Base-by-base conservation (phyloP, 805 yeast species). In the Schizosaccharomyces octosporus region DNA sequence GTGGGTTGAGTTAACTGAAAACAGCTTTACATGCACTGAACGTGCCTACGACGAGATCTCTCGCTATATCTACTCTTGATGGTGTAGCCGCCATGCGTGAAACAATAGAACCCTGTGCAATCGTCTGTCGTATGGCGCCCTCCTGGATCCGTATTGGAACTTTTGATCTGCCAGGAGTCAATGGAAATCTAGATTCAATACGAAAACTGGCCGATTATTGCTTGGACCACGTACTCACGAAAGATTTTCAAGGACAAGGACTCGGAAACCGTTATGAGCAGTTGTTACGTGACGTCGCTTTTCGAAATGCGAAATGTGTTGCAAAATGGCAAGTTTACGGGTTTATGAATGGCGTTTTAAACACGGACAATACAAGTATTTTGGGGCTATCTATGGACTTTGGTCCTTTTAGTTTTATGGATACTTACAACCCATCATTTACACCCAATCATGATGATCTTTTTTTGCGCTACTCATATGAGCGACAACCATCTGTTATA, bases 271-370 rank as follows among this genome's bases (percentile, higher is more conserved):
- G 77, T 61, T 90, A 85, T 71, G 89, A 83, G 65, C 76, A 77
- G 64, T 75, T 90, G 74, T 88, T 79, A 70, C 73, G 82, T 48
- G 89, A 85, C 66, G 81, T 84, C 11, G 39, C 48, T 32, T 17
- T 76, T n/a, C 70, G 87, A 48, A 89, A 88, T 69, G 95, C 96
- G 0, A 70, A 73, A 59, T 78, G 85, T 19, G 83, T 85, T 1
- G 95, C 95, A 1, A 75, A 78, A 65, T 87, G 95, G 87, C 97
- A 90, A 69, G 78, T 84, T 0, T 90, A 88, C 71, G 97, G 97
- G 2, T 89, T 90, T 67, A 71, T 89, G 66, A 93, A 90, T 68
- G 98, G 98, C 15, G 97, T 93, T 4, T 74, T 93, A 62, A 90
- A 90, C 70, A 89, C 97, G 0, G 98, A 90, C 69, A 90, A 90